Evolutionary conservation across 148 eudicot species (phyloP), one percentile per base, ranked within the genome.

Genomic region (Cornus florida): DNA sequence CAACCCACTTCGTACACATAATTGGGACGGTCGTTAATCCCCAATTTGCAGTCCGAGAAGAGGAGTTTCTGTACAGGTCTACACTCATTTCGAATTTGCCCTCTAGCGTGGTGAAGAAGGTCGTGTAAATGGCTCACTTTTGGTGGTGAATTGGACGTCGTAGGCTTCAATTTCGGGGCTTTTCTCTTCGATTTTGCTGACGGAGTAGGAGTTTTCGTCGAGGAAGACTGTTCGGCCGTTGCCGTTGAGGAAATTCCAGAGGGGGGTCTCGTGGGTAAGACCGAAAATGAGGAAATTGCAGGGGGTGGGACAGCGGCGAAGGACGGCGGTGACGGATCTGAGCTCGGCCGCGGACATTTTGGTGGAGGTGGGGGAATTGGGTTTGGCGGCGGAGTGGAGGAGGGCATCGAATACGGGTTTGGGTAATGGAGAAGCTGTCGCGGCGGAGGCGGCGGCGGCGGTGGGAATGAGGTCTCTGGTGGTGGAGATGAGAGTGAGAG

Each of bases 221-320:
- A 91, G 76, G 59, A 91, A 91, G 0, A 88, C 90, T 0, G 94
- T 92, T 7, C 91, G 86, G 39, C 94, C 94, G 57, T 74, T 76
- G 73, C 56, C 67, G 83, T 92, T 91, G 14, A 92, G 86, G 0
- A 90, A 77, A 0, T 62, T 67, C 94, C 94, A 92, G 20, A 92
- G 87, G 23, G 89, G 89, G 60, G 94, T 84, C 33, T 92, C 97
- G 73, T 88, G 89, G 20, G 89, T 89, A 70, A 92, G 82, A 3
- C 97, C 97, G 80, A 92, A 92, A n/a, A 93, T 56, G 12, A 93
- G 90, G 83, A 90, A 35, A 71, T 87, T 87, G 50, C 94, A 86
- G 0, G 81, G 75, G 13, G 82, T 46, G 16, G 77, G 5, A 79
- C 89, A 85, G 62, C 66, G 78, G n/a, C 82, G 89, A 82, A 91